Conservation (phyloP, 164 flowering plant genomes). For the Nymphaea thermarum region DNA sequence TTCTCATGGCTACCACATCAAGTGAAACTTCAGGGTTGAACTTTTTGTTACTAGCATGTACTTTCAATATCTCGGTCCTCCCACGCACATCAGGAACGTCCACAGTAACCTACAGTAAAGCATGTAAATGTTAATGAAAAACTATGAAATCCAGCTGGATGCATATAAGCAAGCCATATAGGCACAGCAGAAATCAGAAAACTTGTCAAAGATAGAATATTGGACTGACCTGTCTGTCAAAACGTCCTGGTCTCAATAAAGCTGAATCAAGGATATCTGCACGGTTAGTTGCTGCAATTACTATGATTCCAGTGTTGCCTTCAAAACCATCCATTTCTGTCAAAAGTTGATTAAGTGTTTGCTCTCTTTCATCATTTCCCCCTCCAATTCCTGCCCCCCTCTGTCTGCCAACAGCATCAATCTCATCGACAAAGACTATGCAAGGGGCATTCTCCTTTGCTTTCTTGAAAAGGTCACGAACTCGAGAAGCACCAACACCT, state of each 20-base stretch:
- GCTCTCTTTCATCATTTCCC: slow-evolving; percentile 93
- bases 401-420: slow-evolving; percentile 92
- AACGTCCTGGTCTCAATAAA: slow-evolving; percentile 74
- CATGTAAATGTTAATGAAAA: neutral
- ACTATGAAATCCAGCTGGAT: too few species aligned
- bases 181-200: too few species aligned
- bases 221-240: slow-evolving; percentile 69
- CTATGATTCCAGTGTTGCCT: slow-evolving; percentile 82
- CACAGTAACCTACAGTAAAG: slow-evolving; percentile 50
- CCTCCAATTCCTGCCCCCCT: slow-evolving; percentile 93
- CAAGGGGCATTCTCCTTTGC: slow-evolving; percentile 96
- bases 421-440: slow-evolving; percentile 94
- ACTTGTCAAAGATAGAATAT: too few species aligned
- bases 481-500: slow-evolving; percentile 93
- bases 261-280: slow-evolving; percentile 93
- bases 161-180: too few species aligned
- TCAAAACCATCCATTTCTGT: slow-evolving; percentile 97
- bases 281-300: slow-evolving; percentile 86
- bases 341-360: slow-evolving; percentile 83
- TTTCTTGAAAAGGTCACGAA: slow-evolving; percentile 92
- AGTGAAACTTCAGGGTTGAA: slow-evolving; percentile 77
- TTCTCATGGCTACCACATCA: slow-evolving; percentile 87
- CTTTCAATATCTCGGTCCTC: slow-evolving; percentile 85
- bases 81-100: slow-evolving; percentile 88
- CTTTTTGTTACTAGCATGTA: slow-evolving; percentile 76